Evolutionary conservation across 2,329 filamentous ascomycete genomes (phyloP), one percentile per base, ranked within the genome.

Genomic region (Ophiocordyceps camponoti-saundersi): DNA sequence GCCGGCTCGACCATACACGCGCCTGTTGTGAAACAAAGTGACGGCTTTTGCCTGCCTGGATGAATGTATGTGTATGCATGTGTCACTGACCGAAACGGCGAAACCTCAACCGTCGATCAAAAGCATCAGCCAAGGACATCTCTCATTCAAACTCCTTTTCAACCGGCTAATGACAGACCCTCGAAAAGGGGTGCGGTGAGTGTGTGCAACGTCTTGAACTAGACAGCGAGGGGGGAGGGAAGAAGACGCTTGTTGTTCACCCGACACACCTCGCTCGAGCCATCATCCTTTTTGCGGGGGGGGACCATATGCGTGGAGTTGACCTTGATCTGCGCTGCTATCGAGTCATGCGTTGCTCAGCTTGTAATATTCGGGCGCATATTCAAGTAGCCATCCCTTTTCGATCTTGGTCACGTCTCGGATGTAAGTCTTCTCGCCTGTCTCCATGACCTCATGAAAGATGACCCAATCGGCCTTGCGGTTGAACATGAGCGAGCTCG

Each of bases 381-480:
- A 93, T 61, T 96, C 87, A 44, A 89, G 61, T 54, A 98, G 70
- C 85, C 90, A 98, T n/a, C 68, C 71, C 71, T 87, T 95, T 60
- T 95, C 85, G 56, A 96, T 85, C 67, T 86, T 92, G n/a, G 82
- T 92, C 49, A 96, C 69, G 62, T 96, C 90, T 47, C 87, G 73
- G 55, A 98, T 93, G 59, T 82, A 96, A 0, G 77, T 88, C 70
- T 96, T 96, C 52, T 77, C 78, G 11, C 82, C 79, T 5, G 85
- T 93, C 66, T 96, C 86, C 71, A 95, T 78, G 36, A 95, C 79
- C 65, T 95, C 90, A 56, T 93, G 84, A 59, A 95, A 98, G 32
- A 98, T 75, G 11, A 96, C 88, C 88, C 90, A 96, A 52, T 95
- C 88, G 12, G 87, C 87, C 67, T 93, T 95, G 48, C 89, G 80